Conservation (phyloP, 352 stramenopile species). For the Pythium dissotocum region DNA sequence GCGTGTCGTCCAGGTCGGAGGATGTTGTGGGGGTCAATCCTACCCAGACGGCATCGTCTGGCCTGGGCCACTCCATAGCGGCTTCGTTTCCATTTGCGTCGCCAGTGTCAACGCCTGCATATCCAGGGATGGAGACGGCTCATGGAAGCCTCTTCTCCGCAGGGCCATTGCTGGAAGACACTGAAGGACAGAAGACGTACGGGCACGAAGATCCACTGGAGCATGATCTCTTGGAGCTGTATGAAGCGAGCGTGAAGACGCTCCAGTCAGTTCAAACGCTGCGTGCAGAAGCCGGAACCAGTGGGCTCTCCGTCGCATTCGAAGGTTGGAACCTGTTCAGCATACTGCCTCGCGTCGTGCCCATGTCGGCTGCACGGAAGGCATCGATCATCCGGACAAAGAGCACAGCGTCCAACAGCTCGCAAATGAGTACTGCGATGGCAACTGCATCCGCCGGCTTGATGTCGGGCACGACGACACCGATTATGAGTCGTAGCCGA, state of each 20-base stretch:
- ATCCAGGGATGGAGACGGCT: constrained; percentile 1
- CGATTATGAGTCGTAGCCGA: neutral
- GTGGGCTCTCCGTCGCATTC: constrained; percentile 51
- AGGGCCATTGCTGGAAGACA: constrained; percentile 5
- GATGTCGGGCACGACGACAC: neutral
- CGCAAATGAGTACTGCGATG: neutral
- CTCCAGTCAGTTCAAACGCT: constrained; percentile 54
- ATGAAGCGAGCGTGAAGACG: constrained; percentile 50
- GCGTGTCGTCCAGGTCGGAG: neutral
- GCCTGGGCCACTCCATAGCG: constrained; percentile 12
- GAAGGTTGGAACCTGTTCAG: constrained; percentile 73
- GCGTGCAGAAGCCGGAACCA: constrained; percentile 63
- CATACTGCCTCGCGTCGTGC: constrained; percentile 48
- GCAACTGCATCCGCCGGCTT: neutral
- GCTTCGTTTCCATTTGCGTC: constrained; percentile 29
- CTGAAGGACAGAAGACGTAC: constrained; percentile 1
- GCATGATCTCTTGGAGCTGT: constrained; percentile 57
- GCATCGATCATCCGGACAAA: constrained; percentile 40
- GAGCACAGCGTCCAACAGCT: constrained; percentile 31
- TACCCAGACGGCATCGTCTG: neutral
- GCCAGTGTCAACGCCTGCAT: constrained; percentile 18
- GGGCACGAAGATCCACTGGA: constrained; percentile 41
- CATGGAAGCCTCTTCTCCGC: neutral
- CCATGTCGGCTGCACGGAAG: constrained; percentile 27
- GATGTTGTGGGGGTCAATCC: neutral